Conservation (phyloP, 2,329 filamentous ascomycete genomes). For the Diaporthe nobilis region DNA sequence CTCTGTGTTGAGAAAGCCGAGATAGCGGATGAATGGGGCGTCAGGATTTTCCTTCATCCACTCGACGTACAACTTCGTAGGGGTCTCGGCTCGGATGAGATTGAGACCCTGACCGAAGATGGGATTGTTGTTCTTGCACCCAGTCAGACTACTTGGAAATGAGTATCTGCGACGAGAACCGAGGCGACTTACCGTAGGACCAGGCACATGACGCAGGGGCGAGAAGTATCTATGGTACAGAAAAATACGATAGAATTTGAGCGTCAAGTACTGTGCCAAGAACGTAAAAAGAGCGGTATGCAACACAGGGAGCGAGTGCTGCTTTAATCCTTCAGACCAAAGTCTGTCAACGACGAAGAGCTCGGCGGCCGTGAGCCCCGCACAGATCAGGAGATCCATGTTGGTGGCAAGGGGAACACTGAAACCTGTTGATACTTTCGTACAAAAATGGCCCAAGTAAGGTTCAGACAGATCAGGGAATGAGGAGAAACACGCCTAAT, state of each 20-base stretch:
- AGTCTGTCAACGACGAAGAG: neutral
- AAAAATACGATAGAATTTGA: slow-evolving; percentile 31
- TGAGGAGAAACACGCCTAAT: neutral
- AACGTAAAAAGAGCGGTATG: neutral
- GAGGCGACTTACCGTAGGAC: slow-evolving; percentile 10
- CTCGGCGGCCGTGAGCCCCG: neutral
- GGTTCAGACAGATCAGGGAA: neutral
- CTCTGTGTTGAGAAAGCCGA: slow-evolving; percentile 54
- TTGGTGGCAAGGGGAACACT: neutral
- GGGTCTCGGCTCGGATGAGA: slow-evolving; percentile 48
- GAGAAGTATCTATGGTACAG: slow-evolving; percentile 29
- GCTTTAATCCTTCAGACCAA: neutral
- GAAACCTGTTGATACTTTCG: neutral
- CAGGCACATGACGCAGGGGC: slow-evolving; percentile 26
- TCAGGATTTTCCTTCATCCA: slow-evolving; percentile 53
- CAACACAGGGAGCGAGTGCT: neutral
- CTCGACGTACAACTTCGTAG: slow-evolving; percentile 47
- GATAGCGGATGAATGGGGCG: slow-evolving; percentile 56
- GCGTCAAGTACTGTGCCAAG: slow-evolving; percentile 21
- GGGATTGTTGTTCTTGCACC: slow-evolving; percentile 53
- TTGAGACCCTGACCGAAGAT: slow-evolving; percentile 58
- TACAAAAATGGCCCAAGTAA: neutral
- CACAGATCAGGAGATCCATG: slow-evolving; percentile 3
- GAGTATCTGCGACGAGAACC: neutral
- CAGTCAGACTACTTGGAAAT: neutral